These are phyloP conservation scores for Colletotrichum cordylinicola DNA, from an alignment of 2,329 filamentous ascomycete genomes.

Conservation along the genomic window DNA sequence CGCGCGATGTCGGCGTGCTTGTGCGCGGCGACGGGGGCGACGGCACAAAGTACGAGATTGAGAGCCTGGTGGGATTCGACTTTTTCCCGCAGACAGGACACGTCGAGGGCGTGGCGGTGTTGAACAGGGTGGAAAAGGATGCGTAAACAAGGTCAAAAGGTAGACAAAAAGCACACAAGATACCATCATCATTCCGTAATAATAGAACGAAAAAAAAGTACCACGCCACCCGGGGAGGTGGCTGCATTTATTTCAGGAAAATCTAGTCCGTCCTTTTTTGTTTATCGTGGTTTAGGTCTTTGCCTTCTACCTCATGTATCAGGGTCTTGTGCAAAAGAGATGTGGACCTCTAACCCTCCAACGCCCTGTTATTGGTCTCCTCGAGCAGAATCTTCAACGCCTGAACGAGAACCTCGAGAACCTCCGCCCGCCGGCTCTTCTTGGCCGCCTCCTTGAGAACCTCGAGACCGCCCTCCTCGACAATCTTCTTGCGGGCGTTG, in stretches of 20 bases:
- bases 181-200: not conserved
- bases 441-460: constrained; percentile 73
- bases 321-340: not conserved
- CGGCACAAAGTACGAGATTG: constrained; percentile 74
- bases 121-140: constrained; percentile 58
- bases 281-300: not conserved
- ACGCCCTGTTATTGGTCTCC: constrained; percentile 22
- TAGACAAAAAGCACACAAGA: constrained; percentile 1
- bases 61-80: constrained; percentile 91
- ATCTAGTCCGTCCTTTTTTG: not conserved
- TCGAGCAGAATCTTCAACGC: constrained; percentile 73
- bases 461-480: constrained; percentile 68
- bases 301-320: constrained; percentile 7
- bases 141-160: not conserved
- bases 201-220: not conserved
- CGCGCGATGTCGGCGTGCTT: constrained; percentile 86
- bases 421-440: constrained; percentile 70
- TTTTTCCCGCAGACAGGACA: constrained; percentile 91
- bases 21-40: constrained; percentile 65
- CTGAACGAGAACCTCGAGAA: constrained; percentile 74
- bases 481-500: constrained; percentile 64
- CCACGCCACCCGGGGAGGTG: not conserved
- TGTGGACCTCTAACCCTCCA: not conserved
- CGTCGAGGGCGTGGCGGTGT: constrained; percentile 71
- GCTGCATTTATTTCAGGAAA: not conserved